Conservation (phyloP, 371 early-diverging fungal species). For the Funneliformis caledonium region DNA sequence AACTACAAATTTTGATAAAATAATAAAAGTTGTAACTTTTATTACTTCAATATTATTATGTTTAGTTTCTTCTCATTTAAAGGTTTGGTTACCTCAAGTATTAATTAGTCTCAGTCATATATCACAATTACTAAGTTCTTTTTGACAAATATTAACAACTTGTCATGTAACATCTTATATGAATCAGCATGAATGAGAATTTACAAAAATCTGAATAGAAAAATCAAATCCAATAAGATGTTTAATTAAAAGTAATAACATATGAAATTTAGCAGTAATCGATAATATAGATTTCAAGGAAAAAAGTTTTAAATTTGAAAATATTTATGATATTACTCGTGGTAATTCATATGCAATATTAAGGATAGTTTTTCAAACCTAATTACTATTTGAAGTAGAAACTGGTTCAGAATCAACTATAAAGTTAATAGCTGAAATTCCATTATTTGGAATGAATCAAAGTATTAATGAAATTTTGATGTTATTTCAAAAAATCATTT, state of each 20-base stretch:
- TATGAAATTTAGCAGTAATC: too few relatives aligned
- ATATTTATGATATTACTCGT: conserved; percentile 15
- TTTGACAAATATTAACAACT: not conserved
- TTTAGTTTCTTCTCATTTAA: not conserved
- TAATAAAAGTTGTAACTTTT: not conserved
- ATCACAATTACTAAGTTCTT: not conserved
- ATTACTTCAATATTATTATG: not conserved
- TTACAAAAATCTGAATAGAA: not conserved
- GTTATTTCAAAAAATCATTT: too few relatives aligned
- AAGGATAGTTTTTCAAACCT: not conserved
- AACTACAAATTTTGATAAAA: not conserved
- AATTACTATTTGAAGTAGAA: too few relatives aligned
- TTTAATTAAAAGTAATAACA: too few relatives aligned
- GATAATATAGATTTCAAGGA: too few relatives aligned
- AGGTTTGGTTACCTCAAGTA: not conserved
- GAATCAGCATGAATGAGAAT: not conserved
- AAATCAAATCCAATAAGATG: too few relatives aligned
- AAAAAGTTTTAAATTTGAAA: not conserved
- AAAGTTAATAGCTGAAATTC: not conserved
- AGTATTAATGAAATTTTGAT: not conserved
- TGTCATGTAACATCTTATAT: not conserved
- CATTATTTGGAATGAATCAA: not conserved
- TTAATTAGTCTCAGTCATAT: not conserved
- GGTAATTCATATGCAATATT: not conserved
- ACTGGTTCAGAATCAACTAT: too few relatives aligned